A percentile compares a stretch with the other conserved stretches of the same genome.
phyloP scores from a whole-genome alignment of 306 rosid species.

The Lotus japonicus region DNA sequence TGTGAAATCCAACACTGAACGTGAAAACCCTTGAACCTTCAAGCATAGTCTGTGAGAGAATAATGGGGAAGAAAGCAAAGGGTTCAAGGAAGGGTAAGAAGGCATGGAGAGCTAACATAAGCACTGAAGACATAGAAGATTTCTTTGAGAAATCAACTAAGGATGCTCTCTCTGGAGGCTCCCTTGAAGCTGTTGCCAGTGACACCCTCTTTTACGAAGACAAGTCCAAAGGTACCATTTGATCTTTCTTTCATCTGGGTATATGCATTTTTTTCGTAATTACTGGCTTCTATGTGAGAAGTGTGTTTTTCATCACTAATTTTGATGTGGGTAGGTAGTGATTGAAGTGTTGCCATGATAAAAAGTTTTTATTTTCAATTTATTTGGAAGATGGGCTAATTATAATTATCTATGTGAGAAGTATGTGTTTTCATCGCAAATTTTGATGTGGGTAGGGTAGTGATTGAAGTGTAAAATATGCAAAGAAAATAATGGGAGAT shows the following conservation, averaged over 20 bases:
- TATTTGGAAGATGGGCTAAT: too few species aligned
- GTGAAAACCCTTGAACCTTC: too few species aligned
- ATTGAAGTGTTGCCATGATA: too few species aligned
- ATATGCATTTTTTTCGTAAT: not conserved
- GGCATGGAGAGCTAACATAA: conserved; percentile 83
- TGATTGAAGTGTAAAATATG: not conserved
- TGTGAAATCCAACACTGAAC: too few species aligned
- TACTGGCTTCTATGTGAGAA: not conserved
- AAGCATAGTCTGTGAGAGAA: too few species aligned
- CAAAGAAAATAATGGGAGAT: not conserved
- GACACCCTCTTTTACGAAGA: conserved; percentile 65
- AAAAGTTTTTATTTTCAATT: too few species aligned
- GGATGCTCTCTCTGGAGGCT: conserved; percentile 75
- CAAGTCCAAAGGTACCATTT: conserved; percentile 51
- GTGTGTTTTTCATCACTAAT: not conserved
- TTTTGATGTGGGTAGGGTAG: too few species aligned
- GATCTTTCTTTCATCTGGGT: not conserved
- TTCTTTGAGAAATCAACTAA: conserved; percentile 66
- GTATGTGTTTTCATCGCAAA: too few species aligned
- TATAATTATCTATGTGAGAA: too few species aligned
- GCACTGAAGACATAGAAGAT: conserved; percentile 69
- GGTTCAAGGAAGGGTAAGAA: conserved; percentile 81
- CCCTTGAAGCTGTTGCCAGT: conserved; percentile 43
- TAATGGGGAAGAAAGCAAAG: conserved; percentile 79
- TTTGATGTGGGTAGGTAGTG: too few species aligned